Evolutionary conservation across 192 early-diverging fungal genomes (phyloP).

Genomic region (Podila horticola): DNA sequence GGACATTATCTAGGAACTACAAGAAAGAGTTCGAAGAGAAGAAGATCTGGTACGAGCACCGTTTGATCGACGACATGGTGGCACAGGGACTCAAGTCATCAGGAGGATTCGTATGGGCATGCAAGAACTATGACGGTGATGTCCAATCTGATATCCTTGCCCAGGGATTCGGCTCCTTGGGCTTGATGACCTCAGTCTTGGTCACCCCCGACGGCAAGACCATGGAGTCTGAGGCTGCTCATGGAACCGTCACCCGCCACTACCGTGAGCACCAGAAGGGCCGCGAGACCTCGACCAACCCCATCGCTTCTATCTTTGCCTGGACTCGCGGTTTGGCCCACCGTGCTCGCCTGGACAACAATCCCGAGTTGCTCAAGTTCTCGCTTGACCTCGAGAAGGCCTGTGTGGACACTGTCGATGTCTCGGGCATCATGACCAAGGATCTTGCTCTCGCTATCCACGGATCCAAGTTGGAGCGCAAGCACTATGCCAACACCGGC

Average conservation of each 20-base stretch:
- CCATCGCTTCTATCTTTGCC: conserved; percentile 96
- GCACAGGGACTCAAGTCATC: conserved; percentile 94
- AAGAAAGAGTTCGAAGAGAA: conserved; percentile 79
- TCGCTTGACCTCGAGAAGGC: conserved; percentile 84
- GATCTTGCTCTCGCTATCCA: conserved; percentile 95
- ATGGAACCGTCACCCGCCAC: conserved; percentile 94
- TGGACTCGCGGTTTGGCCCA: conserved; percentile 95
- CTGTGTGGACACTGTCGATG: conserved; percentile 88
- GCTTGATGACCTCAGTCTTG: conserved; percentile 96
- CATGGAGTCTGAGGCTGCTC: conserved; percentile 95
- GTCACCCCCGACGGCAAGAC: conserved; percentile 93
- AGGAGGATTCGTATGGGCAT: conserved; percentile 93
- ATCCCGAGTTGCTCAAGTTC: conserved; percentile 81
- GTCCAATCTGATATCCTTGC: conserved; percentile 95
- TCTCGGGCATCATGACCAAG: conserved; percentile 91
- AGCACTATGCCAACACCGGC: conserved; percentile 89
- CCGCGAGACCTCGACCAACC: conserved; percentile 95
- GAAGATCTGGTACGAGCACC: conserved; percentile 98
- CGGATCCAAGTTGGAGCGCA: conserved; percentile 74
- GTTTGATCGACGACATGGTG: conserved; percentile 98
- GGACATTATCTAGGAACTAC: conserved; percentile 65
- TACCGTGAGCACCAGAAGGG: conserved; percentile 96
- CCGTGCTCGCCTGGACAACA: conserved; percentile 90
- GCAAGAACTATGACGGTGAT: conserved; percentile 97
- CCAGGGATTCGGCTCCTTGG: conserved; percentile 92